Base-by-base conservation (phyloP, 768 basidiomycete genomes). In the Russula sp. region DNA sequence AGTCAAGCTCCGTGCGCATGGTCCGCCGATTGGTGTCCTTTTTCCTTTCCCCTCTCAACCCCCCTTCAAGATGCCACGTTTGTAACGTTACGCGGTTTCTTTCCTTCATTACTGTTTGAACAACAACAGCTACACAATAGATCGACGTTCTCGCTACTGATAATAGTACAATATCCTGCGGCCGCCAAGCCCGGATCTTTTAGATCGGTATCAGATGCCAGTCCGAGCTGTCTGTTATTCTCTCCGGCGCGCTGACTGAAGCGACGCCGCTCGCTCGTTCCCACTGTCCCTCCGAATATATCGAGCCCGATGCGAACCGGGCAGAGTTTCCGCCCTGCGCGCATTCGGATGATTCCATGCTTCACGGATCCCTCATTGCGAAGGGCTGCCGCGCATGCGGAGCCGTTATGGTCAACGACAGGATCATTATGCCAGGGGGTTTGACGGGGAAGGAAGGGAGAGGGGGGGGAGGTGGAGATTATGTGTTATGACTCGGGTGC, bases 11-110 rank as follows among this genome's bases (percentile, higher is more conserved):
- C 62, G 51, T 59, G 45, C 11, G n/a, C 6, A 27, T 40, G 39
- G 16, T n/a, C 56, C 62, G 27, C n/a, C 31, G 62, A 58, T 62
- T 37, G 6, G 39, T 57, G 22, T 40, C 45, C 27, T 48, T 11
- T 34, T 32, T 16, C 55, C 49, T 20, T 10, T 22, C 13, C 10
- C 50, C 37, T 18, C 27, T 8, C 40, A 0, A 20, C 22, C 11
- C 18, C n/a, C 14, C 35, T 47, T 34, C 45, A 39, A 49, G 35
- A 27, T 58, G 34, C 37, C 59, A 40, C 45, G 27, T 32, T 48
- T 48, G 44, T 6, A 60, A 44, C 20, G n/a, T 32, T 42, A 35
- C 49, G 22, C 49, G 20, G 39, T 20, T 37, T 44, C 31, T 39
- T 55, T 8, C 42, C 27, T 54, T 37, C n/a, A 2, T n/a, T 42